A percentile compares a stretch with the other conserved stretches of the same genome.
These are phyloP conservation scores for Trypanosoma avium DNA, from an alignment of 208 protist genomes.

Conservation along the genomic window DNA sequence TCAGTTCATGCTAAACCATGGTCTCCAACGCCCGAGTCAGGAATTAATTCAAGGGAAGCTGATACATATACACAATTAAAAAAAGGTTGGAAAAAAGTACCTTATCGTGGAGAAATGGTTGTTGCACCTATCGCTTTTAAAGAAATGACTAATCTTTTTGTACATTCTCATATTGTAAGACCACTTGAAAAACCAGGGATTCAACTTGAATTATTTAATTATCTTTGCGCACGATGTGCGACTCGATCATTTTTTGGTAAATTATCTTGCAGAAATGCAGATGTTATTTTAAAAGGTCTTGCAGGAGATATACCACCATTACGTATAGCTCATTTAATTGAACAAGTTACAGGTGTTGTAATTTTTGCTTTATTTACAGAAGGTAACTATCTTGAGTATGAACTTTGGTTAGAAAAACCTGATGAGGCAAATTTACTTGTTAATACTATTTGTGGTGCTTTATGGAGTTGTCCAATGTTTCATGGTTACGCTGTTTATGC, in stretches of 20 bases:
- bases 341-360: conserved; percentile 50
- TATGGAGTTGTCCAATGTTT: conserved; percentile 69
- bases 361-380: conserved; percentile 52
- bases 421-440: conserved; percentile 37
- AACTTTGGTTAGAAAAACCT: conserved; percentile 73
- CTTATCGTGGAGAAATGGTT: conserved; percentile 23
- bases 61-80: conserved; percentile 18
- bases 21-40: conserved; percentile 19
- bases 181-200: conserved; percentile 34
- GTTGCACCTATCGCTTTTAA: conserved; percentile 44
- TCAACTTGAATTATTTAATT: conserved; percentile 57
- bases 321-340: conserved; percentile 69
- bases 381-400: conserved; percentile 31
- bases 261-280: conserved; percentile 56
- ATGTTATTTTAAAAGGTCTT: conserved; percentile 56
- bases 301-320: conserved; percentile 60
- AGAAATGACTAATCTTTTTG: conserved; percentile 45
- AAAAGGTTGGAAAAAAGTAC: conserved; percentile 16
- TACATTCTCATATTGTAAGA: conserved; percentile 44
- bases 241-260: conserved; percentile 58
- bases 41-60: conserved; percentile 11
- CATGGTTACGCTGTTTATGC: conserved; percentile 61
- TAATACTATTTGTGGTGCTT: conserved; percentile 29
- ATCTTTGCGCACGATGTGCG: conserved; percentile 50
- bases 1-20: conserved; percentile 29